Base-by-base conservation (phyloP, 2,329 filamentous ascomycete species). In the Acephala macrosclerotiorum region DNA sequence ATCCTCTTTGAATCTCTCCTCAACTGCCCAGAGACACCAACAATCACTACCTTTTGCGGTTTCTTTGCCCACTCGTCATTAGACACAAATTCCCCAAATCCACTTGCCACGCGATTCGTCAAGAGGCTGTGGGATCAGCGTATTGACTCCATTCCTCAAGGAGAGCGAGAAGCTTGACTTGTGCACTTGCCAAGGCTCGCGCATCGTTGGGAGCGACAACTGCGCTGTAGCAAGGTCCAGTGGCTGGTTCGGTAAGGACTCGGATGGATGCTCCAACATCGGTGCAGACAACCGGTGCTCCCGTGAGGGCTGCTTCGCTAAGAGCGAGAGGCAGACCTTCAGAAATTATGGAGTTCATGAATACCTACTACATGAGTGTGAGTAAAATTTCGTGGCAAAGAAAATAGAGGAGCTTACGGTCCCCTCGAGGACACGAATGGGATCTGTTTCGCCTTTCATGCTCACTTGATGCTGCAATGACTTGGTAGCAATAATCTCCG, bases 191-290 rank as follows among this genome's bases (percentile, higher is more conserved):
- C 2, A 90, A 80, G 5, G 85, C 83, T 42, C 82, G 81, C 3
- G 87, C 82, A 73, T 90, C 87, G 68, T 90, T 90, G 1, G 87
- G 88, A 14, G 87, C 85, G 2, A 89, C 87, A 8, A 89, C 85
- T 64, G 86, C 87, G 67, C 85, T 87, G 77, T 86, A 90, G 8
- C 82, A 79, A 69, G 71, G 72, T 33, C 78, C 80, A 58, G 80
- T 79, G 53, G 82, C 80, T 0, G 82, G 83, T 67, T 86, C 82
- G 0, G 84, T 87, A 18, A 87, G 78, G 0, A 87, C 84, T 25
- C 84, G 80, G 3, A 84, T 80, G 0, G 84, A 85, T 12, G 85
- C 84, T 18, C 84, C 84, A 6, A 87, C 84, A 66, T 85, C 84
- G 1, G 85, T 87, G 35, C 83, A 84, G 3, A 86, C 84, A 29